Evolutionary conservation across 805 yeast species (phyloP).

Genomic region (Metschnikowia dekortorum): DNA sequence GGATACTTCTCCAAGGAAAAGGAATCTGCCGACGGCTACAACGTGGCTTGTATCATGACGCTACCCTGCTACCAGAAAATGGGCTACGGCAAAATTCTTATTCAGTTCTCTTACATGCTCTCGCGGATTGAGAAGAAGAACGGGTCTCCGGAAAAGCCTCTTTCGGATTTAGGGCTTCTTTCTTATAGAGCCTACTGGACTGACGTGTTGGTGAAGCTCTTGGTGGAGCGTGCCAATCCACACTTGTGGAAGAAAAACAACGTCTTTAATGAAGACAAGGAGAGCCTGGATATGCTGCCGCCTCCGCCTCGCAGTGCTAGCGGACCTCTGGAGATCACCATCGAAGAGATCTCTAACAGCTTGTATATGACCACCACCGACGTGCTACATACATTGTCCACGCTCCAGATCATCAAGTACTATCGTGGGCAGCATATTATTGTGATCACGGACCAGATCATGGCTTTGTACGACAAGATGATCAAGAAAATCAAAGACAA

Average conservation of each 20-base stretch:
- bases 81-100: conserved; percentile 89
- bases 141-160: conserved; percentile 97
- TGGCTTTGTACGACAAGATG: conserved; percentile 68
- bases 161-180: conserved; percentile 88
- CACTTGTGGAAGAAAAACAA: conserved; percentile 35
- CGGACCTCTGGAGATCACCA: conserved; percentile 53
- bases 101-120: conserved; percentile 89
- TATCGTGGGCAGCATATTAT: conserved; percentile 93
- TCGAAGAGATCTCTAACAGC: conserved; percentile 81
- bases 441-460: conserved; percentile 78
- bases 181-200: conserved; percentile 97
- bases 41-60: conserved; percentile 95
- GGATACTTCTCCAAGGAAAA: conserved; percentile 97
- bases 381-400: conserved; percentile 87
- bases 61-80: conserved; percentile 93
- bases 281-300: conserved; percentile 13
- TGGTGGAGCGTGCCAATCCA: conserved; percentile 55
- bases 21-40: conserved; percentile 91
- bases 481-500: conserved; percentile 51
- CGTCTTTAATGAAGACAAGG: conserved; percentile 31
- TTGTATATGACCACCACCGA: conserved; percentile 97
- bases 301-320: conserved; percentile 17
- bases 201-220: conserved; percentile 70
- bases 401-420: conserved; percentile 82
- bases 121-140: conserved; percentile 83